Evolutionary conservation across 1,139 yeast genomes (phyloP).

Genomic region (Spathaspora sp.): DNA sequence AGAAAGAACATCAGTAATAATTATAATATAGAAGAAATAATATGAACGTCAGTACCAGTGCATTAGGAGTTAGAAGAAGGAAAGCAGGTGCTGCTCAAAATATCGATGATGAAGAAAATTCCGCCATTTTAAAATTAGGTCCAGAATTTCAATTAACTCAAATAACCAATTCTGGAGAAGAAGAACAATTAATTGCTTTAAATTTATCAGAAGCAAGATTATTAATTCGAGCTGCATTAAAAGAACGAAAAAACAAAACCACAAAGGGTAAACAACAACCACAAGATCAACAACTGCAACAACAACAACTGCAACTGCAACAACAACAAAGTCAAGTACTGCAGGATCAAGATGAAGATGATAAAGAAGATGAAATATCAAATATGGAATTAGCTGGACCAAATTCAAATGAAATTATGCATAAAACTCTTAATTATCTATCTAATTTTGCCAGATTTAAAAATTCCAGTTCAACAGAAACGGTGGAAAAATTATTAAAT

Average conservation of each 20-base stretch:
- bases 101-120: conserved; percentile 85
- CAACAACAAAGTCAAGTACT: not conserved
- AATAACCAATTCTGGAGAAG: conserved; percentile 75
- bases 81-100: conserved; percentile 46
- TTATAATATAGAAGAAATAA: conserved; percentile 1
- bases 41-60: conserved; percentile 89
- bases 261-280: conserved; percentile 9
- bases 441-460: conserved; percentile 86
- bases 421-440: conserved; percentile 87
- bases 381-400: conserved; percentile 71
- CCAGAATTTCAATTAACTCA: conserved; percentile 87
- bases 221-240: conserved; percentile 84
- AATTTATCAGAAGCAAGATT: conserved; percentile 88
- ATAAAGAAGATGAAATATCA: conserved; percentile 61
- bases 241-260: conserved; percentile 57
- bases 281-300: not conserved
- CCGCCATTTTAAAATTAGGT: conserved; percentile 82
- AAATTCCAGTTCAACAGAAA: conserved; percentile 88
- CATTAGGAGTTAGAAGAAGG: conserved; percentile 77
- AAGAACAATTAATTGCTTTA: conserved; percentile 75
- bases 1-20: not conserved
- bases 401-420: conserved; percentile 66
- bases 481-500: conserved; percentile 83
- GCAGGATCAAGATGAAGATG: conserved; percentile 36
- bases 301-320: not conserved